These are phyloP conservation scores for Monilinia fructigena DNA, from an alignment of 2,329 filamentous ascomycete genomes.

Conservation along the genomic window DNA sequence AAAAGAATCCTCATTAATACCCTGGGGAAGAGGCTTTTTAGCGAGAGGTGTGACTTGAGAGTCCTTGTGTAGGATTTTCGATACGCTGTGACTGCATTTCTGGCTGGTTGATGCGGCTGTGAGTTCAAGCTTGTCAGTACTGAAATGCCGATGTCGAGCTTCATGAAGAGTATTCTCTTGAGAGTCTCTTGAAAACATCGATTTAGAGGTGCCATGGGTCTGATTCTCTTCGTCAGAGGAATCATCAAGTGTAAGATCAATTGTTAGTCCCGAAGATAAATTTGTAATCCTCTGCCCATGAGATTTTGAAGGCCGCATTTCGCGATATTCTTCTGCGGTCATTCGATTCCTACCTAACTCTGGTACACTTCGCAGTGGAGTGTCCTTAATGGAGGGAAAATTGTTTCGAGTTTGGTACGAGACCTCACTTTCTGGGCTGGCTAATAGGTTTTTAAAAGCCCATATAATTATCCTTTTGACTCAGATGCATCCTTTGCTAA, in stretches of 20 bases:
- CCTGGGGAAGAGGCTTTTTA: neutral
- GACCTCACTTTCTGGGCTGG: no score
- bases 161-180: neutral
- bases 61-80: neutral
- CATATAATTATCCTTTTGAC: no score
- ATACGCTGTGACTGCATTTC: neutral
- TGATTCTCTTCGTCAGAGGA: neutral
- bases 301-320: neutral
- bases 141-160: neutral
- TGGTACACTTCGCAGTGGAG: neutral
- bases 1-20: neutral
- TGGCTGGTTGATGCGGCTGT: neutral
- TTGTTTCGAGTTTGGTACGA: neutral
- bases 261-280: neutral
- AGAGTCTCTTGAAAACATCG: neutral
- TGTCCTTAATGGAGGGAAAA: neutral
- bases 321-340: neutral
- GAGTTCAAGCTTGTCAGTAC: neutral
- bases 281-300: neutral
- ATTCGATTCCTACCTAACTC: neutral
- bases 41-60: neutral
- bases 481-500: no score
- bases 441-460: no score
- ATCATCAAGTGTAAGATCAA: conserved; percentile 1
- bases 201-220: neutral